Evolutionary conservation across 106 monocot genomes (phyloP).

Genomic region (Dendrobium officinale): DNA sequence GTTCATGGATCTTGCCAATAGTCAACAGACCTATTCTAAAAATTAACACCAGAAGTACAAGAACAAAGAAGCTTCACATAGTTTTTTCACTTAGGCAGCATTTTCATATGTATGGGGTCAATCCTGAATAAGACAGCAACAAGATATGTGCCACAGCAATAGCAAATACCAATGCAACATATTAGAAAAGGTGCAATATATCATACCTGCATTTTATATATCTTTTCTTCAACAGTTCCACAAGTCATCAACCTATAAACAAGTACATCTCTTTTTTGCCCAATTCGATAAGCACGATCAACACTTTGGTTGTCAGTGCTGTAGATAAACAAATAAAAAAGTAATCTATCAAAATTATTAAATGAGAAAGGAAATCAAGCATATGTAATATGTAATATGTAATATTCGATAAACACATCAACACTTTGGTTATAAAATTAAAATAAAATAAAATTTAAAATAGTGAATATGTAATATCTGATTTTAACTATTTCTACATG

Average conservation of each 20-base stretch:
- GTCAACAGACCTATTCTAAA: neutral
- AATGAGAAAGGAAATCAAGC: neutral
- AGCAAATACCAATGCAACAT: neutral
- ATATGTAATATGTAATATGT: too few relatives aligned
- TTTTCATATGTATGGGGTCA: neutral
- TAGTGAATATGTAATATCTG: neutral
- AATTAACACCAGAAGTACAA: neutral
- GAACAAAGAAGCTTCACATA: neutral
- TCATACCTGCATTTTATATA: conserved; percentile 92
- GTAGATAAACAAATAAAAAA: conserved; percentile 13
- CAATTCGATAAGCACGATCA: conserved; percentile 97
- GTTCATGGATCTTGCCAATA: neutral
- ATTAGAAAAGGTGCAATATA: neutral
- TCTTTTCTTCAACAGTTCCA: conserved; percentile 97
- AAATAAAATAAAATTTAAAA: neutral
- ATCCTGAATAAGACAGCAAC: neutral
- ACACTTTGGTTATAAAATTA: too few relatives aligned
- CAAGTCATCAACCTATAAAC: conserved; percentile 97
- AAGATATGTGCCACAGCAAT: neutral
- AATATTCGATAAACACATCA: too few relatives aligned
- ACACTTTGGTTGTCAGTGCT: conserved; percentile 98
- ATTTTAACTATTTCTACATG: neutral
- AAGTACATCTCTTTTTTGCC: conserved; percentile 83
- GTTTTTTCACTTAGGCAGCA: neutral
- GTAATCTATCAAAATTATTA: neutral